Base-by-base conservation (phyloP, 768 basidiomycete species). In the Mycena vitilis region DNA sequence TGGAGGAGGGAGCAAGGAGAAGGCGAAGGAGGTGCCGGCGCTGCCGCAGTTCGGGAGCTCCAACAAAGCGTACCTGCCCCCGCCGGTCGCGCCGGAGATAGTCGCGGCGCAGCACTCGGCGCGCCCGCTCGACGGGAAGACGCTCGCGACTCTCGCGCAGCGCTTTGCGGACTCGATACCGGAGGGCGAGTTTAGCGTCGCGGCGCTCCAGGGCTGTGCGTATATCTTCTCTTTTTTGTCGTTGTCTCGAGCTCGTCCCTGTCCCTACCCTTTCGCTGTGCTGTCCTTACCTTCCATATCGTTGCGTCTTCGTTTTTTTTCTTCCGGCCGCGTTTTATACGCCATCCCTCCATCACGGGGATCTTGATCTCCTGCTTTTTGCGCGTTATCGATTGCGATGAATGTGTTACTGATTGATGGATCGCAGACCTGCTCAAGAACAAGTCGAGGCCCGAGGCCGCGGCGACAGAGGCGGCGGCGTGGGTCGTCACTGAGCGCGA, bases 201-300 rank as follows among this genome's bases (percentile, higher is more conserved):
- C 95, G 22, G 91, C 94, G 64, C 82, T 98, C 61, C 95, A 96
- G 81, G 95, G 94, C 78, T 95, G 92, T 93, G 78, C 87, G 92
- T 89, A 42, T 74, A 25, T 61, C 30, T 45, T 53, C 38, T 22
- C 25, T 16, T 51, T 53, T 10, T 52, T 53, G 60, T 47, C 34
- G 55, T 42, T 22, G 55, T 56, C 55, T 12, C 34, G 5, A 30
- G 30, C 30, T 30, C 30, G 30, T 30, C 5, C 5, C 30, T 30
- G 30, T 40, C 15, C 40, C 11, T 40, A 10, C 40, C 40, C 40
- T 40, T 40, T 40, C 11, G 10, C 15, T 15, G 10, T 30, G 25
- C 20, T 30, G 25, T 52, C 16, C 20, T 34, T 52, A 25, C 12
- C 30, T 13, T 7, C 52, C 23, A 18, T 22, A n/a, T 58, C 22